Conservation (phyloP, 768 basidiomycete species). For the Mycena filopes region DNA sequence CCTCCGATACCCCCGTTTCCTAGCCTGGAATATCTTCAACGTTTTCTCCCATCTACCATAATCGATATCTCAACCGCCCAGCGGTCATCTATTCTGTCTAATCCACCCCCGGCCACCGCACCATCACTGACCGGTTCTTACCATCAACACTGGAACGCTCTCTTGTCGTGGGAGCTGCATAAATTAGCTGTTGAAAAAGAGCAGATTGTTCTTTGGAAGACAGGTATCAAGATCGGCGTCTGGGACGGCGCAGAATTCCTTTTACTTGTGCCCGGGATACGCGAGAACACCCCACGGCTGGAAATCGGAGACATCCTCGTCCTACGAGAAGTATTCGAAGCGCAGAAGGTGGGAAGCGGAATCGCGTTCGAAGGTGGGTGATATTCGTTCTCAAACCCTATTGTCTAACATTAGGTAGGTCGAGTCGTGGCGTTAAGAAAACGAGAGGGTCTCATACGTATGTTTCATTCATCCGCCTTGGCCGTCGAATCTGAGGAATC, state of each 20-base stretch:
- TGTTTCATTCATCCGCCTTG: slow-evolving; percentile 34
- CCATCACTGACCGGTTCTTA: slow-evolving; percentile 39
- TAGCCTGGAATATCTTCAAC: slow-evolving; percentile 50
- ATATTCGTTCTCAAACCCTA: background rate
- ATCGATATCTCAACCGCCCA: slow-evolving; percentile 42
- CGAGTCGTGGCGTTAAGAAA: slow-evolving; percentile 55
- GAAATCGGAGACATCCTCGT: slow-evolving; percentile 59
- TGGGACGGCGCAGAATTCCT: slow-evolving; percentile 53
- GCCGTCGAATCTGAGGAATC: background rate
- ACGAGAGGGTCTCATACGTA: slow-evolving; percentile 58
- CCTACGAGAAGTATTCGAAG: slow-evolving; percentile 52
- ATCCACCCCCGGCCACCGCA: slow-evolving; percentile 28
- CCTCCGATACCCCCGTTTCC: slow-evolving; percentile 57
- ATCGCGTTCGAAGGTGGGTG: slow-evolving; percentile 54
- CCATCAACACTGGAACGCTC: slow-evolving; percentile 51
- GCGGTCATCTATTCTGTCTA: slow-evolving; percentile 34
- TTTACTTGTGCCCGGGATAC: slow-evolving; percentile 51
- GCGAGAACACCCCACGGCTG: slow-evolving; percentile 53
- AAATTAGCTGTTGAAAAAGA: slow-evolving; percentile 52
- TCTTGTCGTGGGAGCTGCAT: slow-evolving; percentile 60
- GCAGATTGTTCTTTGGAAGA: slow-evolving; percentile 57
- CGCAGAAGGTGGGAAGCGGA: slow-evolving; percentile 45
- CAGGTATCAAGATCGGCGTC: slow-evolving; percentile 44
- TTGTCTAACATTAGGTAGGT: slow-evolving; percentile 18
- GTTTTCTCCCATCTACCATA: slow-evolving; percentile 51